Evolutionary conservation across 2,329 filamentous ascomycete species (phyloP).

Genomic region (Calcarisporium arbuscula): DNA sequence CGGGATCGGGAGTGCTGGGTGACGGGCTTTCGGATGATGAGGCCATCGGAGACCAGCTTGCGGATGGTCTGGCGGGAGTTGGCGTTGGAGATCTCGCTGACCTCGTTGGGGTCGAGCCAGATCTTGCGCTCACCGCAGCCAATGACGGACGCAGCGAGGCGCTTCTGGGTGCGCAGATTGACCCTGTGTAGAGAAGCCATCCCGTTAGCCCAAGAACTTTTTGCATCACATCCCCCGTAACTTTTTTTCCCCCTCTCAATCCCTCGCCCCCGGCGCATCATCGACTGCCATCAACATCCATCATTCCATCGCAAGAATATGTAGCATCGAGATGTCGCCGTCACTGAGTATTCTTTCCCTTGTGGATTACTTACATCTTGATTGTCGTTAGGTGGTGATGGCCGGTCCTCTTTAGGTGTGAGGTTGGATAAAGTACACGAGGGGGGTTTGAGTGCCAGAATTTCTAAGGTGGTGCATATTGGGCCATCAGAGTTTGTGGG

Average conservation of each 20-base stretch:
- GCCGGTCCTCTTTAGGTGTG: slow-evolving; percentile 33
- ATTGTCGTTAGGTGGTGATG: slow-evolving; percentile 34
- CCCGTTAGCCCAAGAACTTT: slow-evolving; percentile 23
- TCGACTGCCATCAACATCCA: slow-evolving; percentile 3
- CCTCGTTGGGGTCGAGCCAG: slow-evolving; percentile 99
- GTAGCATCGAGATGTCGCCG: neutral
- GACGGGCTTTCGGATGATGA: slow-evolving; percentile 99
- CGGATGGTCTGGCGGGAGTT: slow-evolving; percentile 99
- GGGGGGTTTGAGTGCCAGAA: slow-evolving; percentile 33
- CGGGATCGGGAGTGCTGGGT: slow-evolving; percentile 99
- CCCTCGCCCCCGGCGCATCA: slow-evolving; percentile 2
- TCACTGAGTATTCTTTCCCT: slow-evolving; percentile 1
- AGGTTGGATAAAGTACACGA: slow-evolving; percentile 29
- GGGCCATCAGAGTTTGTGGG: slow-evolving; percentile 33
- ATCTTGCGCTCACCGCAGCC: slow-evolving; percentile 99
- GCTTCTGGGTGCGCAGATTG: slow-evolving; percentile 99
- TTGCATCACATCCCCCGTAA: too few species aligned
- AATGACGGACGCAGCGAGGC: slow-evolving; percentile 96
- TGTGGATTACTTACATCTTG: slow-evolving; percentile 36
- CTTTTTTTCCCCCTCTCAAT: too few species aligned
- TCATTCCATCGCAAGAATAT: slow-evolving; percentile 4
- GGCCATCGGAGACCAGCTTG: slow-evolving; percentile 99
- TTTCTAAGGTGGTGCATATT: slow-evolving; percentile 32
- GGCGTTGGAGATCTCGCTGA: slow-evolving; percentile 99
- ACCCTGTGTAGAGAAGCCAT: slow-evolving; percentile 57